Evolutionary conservation across 2,329 filamentous ascomycete genomes (phyloP), one percentile per base, ranked within the genome.

Genomic region (Esteya vermicola): DNA sequence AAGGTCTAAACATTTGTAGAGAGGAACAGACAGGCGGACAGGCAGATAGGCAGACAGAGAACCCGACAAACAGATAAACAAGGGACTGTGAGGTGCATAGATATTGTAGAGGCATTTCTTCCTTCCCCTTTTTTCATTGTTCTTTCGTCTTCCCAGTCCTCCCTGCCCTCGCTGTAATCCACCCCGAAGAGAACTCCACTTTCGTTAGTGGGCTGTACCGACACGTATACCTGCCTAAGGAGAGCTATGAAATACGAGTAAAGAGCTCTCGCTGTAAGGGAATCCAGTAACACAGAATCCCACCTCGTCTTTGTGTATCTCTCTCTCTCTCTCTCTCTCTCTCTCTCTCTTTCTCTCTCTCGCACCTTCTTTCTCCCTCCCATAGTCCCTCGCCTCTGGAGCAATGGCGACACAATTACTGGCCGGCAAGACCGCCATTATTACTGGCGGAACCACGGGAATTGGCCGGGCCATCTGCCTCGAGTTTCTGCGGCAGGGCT

Each of bases 381-480:
- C n/a, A n/a, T n/a, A n/a, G n/a, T n/a, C n/a, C n/a, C n/a, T n/a
- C n/a, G n/a, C n/a, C n/a, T n/a, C n/a, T n/a, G n/a, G n/a, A n/a
- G n/a, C 28, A 33, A 38, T 38, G 40, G 34, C 35, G 4, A 28
- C 54, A 33, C 52, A 65, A 48, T 69, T 91, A 49, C 75, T 93
- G 42, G 55, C 62, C 40, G 75, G 73, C 57, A 93, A 93, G 60
- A 80, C 78, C 12, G 84, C 84, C 59, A 81, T 85, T 55, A 85
- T 94, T 52, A 93, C 85, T 0, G 85, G 86, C 47, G 85, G 83
- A 42, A 80, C 81, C 4, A 93, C 85, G 1, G 85, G 85, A 41
- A 93, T 93, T 51, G 86, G 86, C 39, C 74, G 83, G 48, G 86
- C 85, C 49, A 93, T 93, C 47, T 78, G 81, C 32, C 70, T 93